Evolutionary conservation across 441 rosid genomes (phyloP).

Genomic region (Gossypium aridum): DNA sequence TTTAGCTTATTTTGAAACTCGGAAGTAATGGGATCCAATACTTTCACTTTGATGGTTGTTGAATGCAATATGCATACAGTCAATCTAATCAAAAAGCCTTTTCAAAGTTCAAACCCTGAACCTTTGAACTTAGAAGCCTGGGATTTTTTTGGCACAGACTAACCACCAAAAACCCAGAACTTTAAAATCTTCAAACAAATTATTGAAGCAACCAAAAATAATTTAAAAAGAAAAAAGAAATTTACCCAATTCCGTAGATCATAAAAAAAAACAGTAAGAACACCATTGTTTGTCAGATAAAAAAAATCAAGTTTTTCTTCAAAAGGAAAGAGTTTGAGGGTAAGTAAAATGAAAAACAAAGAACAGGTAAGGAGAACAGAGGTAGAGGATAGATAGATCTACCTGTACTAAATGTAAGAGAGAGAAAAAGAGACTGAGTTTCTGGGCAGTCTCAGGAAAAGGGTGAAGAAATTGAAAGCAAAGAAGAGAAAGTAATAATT

Average conservation of each 20-base stretch:
- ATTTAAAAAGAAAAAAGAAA: neutral
- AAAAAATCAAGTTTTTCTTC: neutral
- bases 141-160: neutral
- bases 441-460: slow-evolving; percentile 11
- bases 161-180: slow-evolving; percentile 4
- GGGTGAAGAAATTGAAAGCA: slow-evolving; percentile 22
- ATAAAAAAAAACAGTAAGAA: neutral
- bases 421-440: neutral
- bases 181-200: neutral
- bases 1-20: slow-evolving; percentile 9
- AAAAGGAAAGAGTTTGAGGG: neutral
- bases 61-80: neutral
- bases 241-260: neutral
- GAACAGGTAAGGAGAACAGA: neutral
- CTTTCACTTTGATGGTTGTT: neutral
- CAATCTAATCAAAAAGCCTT: neutral
- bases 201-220: neutral
- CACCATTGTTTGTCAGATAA: neutral
- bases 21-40: slow-evolving; percentile 16
- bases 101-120: neutral
- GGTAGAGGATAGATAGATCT: slow-evolving; percentile 1
- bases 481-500: neutral
- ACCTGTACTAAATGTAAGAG: slow-evolving; percentile 2
- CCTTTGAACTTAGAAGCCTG: neutral
- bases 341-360: neutral